phyloP scores from a whole-genome alignment of 1,284 basidiomycete species.

The Puccinia polysora region DNA sequence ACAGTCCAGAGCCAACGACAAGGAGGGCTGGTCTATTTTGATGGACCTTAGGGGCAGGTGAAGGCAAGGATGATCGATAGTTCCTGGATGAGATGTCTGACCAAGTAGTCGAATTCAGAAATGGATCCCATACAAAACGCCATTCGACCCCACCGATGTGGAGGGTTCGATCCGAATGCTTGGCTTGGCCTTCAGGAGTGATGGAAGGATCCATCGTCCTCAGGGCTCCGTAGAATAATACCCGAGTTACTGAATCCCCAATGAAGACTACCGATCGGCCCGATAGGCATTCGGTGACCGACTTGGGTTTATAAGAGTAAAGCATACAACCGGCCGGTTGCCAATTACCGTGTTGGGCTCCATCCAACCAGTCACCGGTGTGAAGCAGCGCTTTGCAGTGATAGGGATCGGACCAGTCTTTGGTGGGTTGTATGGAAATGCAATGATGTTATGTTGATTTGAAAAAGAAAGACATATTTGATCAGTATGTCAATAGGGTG shows the following conservation, averaged over 20 bases:
- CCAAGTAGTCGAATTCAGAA: constrained; percentile 66
- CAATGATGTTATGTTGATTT: neutral
- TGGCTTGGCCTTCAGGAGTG: constrained; percentile 53
- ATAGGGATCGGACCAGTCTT: constrained; percentile 41
- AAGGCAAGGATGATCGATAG: constrained; percentile 47
- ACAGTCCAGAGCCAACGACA: constrained; percentile 75
- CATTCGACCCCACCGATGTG: constrained; percentile 59
- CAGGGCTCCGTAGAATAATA: constrained; percentile 70
- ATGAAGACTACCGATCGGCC: constrained; percentile 63
- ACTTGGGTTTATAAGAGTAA: constrained; percentile 39
- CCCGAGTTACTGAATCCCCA: constrained; percentile 77
- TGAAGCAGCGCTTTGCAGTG: constrained; percentile 41
- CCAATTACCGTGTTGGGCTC: constrained; percentile 29
- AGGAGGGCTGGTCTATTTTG: constrained; percentile 61
- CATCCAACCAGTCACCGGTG: constrained; percentile 40
- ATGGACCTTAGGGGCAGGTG: constrained; percentile 7
- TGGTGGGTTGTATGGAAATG: neutral
- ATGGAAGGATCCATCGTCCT: constrained; percentile 28
- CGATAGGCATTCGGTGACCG: constrained; percentile 46
- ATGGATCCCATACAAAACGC: constrained; percentile 55
- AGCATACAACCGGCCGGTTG: constrained; percentile 42
- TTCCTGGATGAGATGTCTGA: constrained; percentile 50
- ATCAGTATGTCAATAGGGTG: neutral
- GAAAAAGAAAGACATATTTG: neutral
- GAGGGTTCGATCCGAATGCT: constrained; percentile 53